Conservation (phyloP, 2,329 filamentous ascomycete species). For the Fusarium hainanense region DNA sequence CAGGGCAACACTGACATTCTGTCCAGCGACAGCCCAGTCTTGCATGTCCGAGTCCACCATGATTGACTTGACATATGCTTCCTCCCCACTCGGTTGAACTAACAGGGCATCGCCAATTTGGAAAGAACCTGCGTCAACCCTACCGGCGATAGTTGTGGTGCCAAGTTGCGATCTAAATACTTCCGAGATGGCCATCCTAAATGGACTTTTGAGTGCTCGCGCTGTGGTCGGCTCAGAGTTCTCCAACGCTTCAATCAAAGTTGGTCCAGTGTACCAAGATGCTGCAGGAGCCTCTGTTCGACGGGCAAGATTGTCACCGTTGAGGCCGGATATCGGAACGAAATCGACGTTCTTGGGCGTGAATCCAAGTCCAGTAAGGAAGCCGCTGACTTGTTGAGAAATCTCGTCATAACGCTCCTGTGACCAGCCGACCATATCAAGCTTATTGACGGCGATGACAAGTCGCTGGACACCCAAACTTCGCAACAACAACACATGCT, state of each 20-base stretch:
- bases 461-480: constrained; percentile 91
- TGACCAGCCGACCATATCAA: constrained; percentile 88
- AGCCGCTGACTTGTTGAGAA: constrained; percentile 81
- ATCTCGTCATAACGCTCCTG: constrained; percentile 87
- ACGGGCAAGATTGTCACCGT: constrained; percentile 84
- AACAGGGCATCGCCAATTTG: constrained; percentile 86
- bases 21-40: constrained; percentile 93
- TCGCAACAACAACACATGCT: constrained; percentile 88
- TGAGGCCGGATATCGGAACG: constrained; percentile 88
- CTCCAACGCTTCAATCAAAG: constrained; percentile 86
- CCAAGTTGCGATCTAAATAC: constrained; percentile 86
- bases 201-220: constrained; percentile 78
- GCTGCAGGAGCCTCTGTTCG: constrained; percentile 66
- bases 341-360: constrained; percentile 83
- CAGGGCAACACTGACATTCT: constrained; percentile 87
- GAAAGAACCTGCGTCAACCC: constrained; percentile 83
- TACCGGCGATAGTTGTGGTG: constrained; percentile 85
- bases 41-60: constrained; percentile 77
- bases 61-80: constrained; percentile 82
- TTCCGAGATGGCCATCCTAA: constrained; percentile 89
- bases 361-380: constrained; percentile 86
- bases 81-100: constrained; percentile 83
- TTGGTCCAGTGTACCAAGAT: constrained; percentile 84
- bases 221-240: constrained; percentile 75
- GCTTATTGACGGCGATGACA: constrained; percentile 94